These are phyloP conservation scores for Cytospora leucostoma DNA, from an alignment of 2,329 filamentous ascomycete species.

Conservation along the genomic window DNA sequence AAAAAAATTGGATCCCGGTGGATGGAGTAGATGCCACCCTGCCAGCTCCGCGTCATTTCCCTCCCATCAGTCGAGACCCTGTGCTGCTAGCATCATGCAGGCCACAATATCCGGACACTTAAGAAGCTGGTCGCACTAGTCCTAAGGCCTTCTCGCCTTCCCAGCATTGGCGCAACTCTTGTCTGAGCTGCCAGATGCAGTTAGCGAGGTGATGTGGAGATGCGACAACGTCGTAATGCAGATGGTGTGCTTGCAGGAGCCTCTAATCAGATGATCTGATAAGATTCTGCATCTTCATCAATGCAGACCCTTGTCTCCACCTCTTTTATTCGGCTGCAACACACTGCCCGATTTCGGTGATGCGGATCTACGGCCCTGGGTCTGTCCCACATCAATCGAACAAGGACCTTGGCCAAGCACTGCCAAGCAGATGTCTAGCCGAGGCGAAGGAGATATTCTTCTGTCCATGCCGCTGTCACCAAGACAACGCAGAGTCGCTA, in stretches of 20 bases:
- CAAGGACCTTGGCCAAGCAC: neutral
- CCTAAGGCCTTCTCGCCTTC: neutral
- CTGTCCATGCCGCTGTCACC: neutral
- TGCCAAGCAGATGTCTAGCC: neutral
- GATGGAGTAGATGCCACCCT: neutral
- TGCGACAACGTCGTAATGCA: constrained; percentile 7
- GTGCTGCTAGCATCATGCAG: neutral
- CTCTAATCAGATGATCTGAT: constrained; percentile 51
- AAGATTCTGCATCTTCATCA: constrained; percentile 36
- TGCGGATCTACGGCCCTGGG: neutral
- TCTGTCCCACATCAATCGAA: neutral
- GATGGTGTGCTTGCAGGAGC: constrained; percentile 16
- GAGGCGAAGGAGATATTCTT: neutral
- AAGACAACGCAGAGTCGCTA: neutral
- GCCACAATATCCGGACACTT: neutral
- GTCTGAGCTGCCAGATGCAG: constrained; percentile 18
- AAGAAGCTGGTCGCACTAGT: neutral
- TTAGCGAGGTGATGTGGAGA: constrained; percentile 10
- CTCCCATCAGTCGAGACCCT: neutral
- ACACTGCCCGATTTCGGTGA: constrained; percentile 5
- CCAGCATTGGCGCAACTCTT: neutral
- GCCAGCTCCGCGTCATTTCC: neutral
- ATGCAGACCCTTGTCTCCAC: neutral
- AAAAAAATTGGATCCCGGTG: neutral
- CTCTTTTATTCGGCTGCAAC: neutral